These are phyloP conservation scores for Termitomyces sp. DNA, from an alignment of 768 basidiomycete genomes.

Conservation along the genomic window DNA sequence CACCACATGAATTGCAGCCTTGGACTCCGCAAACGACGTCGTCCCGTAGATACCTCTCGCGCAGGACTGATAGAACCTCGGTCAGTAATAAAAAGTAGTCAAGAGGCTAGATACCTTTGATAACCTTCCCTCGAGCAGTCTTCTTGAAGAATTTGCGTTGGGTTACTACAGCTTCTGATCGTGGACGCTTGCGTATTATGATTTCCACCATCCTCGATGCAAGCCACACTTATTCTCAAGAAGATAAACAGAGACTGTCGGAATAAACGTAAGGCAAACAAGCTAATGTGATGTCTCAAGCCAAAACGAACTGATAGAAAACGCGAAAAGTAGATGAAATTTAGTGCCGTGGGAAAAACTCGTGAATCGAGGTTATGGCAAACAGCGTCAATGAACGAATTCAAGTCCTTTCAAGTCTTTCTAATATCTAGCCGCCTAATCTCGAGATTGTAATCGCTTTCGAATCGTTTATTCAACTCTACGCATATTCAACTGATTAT, in stretches of 20 bases:
- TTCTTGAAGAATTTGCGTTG: conserved; percentile 96
- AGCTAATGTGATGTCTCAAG: not conserved
- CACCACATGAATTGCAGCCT: conserved; percentile 58
- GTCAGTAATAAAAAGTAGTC: not conserved
- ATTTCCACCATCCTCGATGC: conserved; percentile 32
- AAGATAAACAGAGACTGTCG: not conserved
- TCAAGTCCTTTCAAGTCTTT: too few relatives aligned
- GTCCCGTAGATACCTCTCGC: conserved; percentile 90
- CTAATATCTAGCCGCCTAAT: too few relatives aligned
- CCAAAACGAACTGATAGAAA: not conserved
- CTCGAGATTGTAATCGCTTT: too few relatives aligned
- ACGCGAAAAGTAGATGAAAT: not conserved
- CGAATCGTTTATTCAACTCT: too few relatives aligned
- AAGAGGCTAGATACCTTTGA: conserved; percentile 62
- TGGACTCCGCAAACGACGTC: conserved; percentile 86
- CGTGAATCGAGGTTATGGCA: not conserved
- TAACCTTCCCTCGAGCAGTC: conserved; percentile 87
- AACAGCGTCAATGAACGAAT: too few relatives aligned
- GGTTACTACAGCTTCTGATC: conserved; percentile 65
- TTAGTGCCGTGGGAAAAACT: not conserved
- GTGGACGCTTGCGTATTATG: conserved; percentile 66
- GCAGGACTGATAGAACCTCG: conserved; percentile 50
- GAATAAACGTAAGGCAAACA: not conserved
- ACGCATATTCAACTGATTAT: not conserved
- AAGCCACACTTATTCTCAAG: not conserved